A percentile compares a stretch with the other conserved stretches of the same genome.
Conservation (phyloP, 169 alveolate species). For the Cryptosporidium tyzzeri region DNA sequence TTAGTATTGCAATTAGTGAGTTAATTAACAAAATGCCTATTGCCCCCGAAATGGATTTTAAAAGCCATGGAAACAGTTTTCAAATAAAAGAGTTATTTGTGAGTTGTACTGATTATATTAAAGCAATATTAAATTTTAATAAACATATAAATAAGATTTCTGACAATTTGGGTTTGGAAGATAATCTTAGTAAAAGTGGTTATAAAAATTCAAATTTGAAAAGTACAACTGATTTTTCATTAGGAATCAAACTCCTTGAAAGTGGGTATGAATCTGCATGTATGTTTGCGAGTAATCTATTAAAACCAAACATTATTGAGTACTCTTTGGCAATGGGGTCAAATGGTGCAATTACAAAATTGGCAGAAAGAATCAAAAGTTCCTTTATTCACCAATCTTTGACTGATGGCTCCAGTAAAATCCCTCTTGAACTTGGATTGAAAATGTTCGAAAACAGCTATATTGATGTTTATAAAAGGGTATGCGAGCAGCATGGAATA, state of each 20-base stretch:
- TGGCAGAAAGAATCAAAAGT: constrained; percentile 3
- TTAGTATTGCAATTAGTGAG: constrained; percentile 13
- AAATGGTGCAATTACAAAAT: background rate
- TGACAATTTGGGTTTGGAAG: constrained; percentile 1
- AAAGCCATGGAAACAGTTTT: background rate
- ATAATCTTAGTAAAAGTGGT: background rate
- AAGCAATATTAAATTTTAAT: constrained; percentile 21
- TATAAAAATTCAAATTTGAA: background rate
- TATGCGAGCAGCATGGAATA: constrained; percentile 70
- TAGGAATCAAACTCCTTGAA: constrained; percentile 10
- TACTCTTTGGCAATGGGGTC: constrained; percentile 8
- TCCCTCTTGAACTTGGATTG: constrained; percentile 59
- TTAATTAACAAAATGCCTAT: constrained; percentile 38
- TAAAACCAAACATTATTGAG: constrained; percentile 23
- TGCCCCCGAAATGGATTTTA: constrained; percentile 49
- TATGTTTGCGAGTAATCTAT: background rate
- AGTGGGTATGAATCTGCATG: constrained; percentile 42
- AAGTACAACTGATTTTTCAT: background rate
- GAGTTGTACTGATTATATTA: constrained; percentile 31
- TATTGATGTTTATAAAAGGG: constrained; percentile 55
- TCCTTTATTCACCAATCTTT: constrained; percentile 61
- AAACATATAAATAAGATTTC: constrained; percentile 25
- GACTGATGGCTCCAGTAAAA: constrained; percentile 42
- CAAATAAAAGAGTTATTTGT: background rate
- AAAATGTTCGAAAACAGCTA: constrained; percentile 37